phyloP scores from a whole-genome alignment of 73 alveolate genomes.

The Paramecium primaurelia region DNA sequence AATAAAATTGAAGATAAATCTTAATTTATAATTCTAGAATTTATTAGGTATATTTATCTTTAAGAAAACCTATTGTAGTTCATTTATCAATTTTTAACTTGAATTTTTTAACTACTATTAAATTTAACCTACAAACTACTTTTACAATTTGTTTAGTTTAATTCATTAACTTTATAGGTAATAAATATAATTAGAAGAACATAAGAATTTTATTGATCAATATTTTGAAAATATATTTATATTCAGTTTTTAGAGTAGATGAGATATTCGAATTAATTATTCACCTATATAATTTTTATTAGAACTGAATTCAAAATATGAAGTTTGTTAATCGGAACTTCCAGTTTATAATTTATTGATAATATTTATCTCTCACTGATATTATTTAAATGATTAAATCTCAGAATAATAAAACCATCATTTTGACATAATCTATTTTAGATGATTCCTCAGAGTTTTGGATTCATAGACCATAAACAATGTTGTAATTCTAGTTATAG shows the following conservation, averaged over 20 bases:
- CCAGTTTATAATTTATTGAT: neutral
- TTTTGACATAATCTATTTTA: neutral
- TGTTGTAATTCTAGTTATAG: neutral
- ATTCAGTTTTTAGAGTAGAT: neutral
- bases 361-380: neutral
- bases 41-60: too few relatives aligned
- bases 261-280: neutral
- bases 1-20: neutral
- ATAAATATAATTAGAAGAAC: neutral
- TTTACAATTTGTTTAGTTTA: neutral
- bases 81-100: neutral
- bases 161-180: neutral
- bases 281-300: neutral
- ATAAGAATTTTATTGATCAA: neutral
- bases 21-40: too few relatives aligned
- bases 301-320: neutral
- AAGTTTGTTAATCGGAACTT: neutral
- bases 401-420: constrained; percentile 6
- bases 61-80: too few relatives aligned
- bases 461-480: neutral
- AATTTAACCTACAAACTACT: neutral
- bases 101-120: neutral
- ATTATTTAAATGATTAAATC: neutral
- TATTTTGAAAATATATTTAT: too few relatives aligned
- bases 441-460: neutral